Percentiles rank a stretch among this genome's conserved stretches.
Conservation (phyloP, 176 grass and related monocot species). For the Metroxylon sagu region DNA sequence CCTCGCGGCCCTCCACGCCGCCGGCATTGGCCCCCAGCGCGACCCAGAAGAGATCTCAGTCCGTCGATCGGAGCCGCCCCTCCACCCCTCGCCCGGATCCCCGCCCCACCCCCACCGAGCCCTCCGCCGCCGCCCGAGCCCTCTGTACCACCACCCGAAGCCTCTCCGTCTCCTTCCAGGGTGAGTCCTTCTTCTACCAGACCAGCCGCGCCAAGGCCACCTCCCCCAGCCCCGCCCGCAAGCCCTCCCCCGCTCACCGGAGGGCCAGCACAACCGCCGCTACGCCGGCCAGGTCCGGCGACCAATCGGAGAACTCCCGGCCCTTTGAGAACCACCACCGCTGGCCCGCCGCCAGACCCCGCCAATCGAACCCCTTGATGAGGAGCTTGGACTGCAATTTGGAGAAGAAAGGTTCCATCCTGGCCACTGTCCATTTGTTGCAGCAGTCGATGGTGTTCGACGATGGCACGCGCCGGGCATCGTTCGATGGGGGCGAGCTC, state of each 20-base stretch:
- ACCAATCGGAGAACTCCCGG: conserved; percentile 18
- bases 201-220: conserved; percentile 33
- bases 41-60: conserved; percentile 22
- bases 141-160: conserved; percentile 33
- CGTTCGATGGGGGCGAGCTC: conserved; percentile 17
- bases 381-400: too few relatives aligned
- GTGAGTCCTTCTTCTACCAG: conserved; percentile 43
- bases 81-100: conserved; percentile 15
- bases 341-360: too few relatives aligned
- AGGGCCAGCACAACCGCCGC: conserved; percentile 6
- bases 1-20: conserved; percentile 19
- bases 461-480: not conserved
- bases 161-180: conserved; percentile 45
- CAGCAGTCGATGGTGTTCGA: conserved; percentile 1
- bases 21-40: conserved; percentile 12
- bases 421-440: too few relatives aligned
- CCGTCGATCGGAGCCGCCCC: conserved; percentile 30
- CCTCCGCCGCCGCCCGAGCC: conserved; percentile 13
- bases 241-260: conserved; percentile 16
- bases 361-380: too few relatives aligned
- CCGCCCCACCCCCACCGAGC: conserved; percentile 15
- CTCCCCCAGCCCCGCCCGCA: conserved; percentile 12
- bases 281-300: not conserved
- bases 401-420: too few relatives aligned
- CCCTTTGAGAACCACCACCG: conserved; percentile 11